Base-by-base conservation (phyloP, 176 grass and related monocot genomes). In the Triticum timopheevii region DNA sequence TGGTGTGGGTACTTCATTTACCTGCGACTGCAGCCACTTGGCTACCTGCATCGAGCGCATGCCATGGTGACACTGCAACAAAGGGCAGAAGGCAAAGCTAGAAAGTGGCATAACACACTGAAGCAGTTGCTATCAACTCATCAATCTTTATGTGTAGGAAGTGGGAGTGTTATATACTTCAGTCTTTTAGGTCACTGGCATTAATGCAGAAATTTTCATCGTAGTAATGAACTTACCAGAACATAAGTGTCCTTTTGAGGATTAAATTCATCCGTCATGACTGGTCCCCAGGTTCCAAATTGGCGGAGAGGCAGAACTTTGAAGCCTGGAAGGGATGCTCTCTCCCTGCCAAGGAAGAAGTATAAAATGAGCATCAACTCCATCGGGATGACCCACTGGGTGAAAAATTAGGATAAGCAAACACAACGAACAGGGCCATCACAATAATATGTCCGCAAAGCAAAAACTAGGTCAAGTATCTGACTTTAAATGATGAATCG, bases 21-120 rank as follows among this genome's bases (percentile, higher is more conserved):
- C 97, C 94, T 98, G 97, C 39, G 97, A 92, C 40, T 98, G 97
- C 92, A 98, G 78, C 94, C 97, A 98, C 82, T 96, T 96, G 5
- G 92, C 94, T 20, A 98, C 94, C 82, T 98, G 97, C 82, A 98
- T 92, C 22, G 97, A 98, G 30, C 97, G 90, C 84, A 98, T 84
- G 20, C 94, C 94, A 81, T 94, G 94, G 82, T 98, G 94, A 44
- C 97, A 98, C 97, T 98, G 91, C 15, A 73, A 83, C 34, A 84
- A 77, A 45, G 31, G 5, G 23, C 4, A 24, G 40, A 89, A 76
- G 5, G 25, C 10, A 36, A 40, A 56, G 77, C 78, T 34, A 82
- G 27, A n/a, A 65, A 47, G 38, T 49, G 44, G 2, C 58, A 79
- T 76, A 40, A 33, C 23, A 10, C 45, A n/a, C 28, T 20, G 19